Base-by-base conservation (phyloP, 257 asterid species). In the Nicotiana benthamiana region DNA sequence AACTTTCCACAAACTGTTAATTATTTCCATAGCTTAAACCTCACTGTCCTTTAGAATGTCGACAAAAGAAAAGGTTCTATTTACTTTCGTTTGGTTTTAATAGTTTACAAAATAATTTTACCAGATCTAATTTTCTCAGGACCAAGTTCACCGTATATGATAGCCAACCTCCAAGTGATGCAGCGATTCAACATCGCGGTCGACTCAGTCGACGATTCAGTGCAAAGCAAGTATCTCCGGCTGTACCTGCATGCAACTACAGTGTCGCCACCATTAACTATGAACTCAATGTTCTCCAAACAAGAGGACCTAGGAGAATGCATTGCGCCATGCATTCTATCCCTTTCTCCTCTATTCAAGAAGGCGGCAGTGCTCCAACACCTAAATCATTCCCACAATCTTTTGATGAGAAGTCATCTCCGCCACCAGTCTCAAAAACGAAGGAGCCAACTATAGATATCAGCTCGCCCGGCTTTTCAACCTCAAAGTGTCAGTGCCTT, bases 81-180 rank as follows among this genome's bases (percentile, higher is more conserved):
- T 57, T 57, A 30, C 16, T 77, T 43, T 66, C 32, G 53, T 63
- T 27, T 26, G 6, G 63, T 26, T 64, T 22, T 64, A 79, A 20
- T 0, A 43, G 51, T 8, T 64, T 64, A 20, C n/a, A 12, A 24
- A 24, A 72, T 8, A 72, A 72, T 64, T 17, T 79, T 10, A 51
- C 76, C 85, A 82, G 82, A 36, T 82, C 85, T 30, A 82, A 82
- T 13, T 82, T 82, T 59, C 82, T 82, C 13, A 79, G 85, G 12
- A 82, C 85, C 78, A 82, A 82, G 75, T 82, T 82, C 82, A 82
- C 77, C 9, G 56, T 82, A 9, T 82, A 78, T 59, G 85, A 82
- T 48, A 82, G 77, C 72, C 85, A 82, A 56, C 82, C 79, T 5
- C 85, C 85, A 65, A 56, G 43, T 27, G 81, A 78, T 56, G 46